phyloP scores from a whole-genome alignment of 768 basidiomycete genomes.

The Peribolospora baueri region DNA sequence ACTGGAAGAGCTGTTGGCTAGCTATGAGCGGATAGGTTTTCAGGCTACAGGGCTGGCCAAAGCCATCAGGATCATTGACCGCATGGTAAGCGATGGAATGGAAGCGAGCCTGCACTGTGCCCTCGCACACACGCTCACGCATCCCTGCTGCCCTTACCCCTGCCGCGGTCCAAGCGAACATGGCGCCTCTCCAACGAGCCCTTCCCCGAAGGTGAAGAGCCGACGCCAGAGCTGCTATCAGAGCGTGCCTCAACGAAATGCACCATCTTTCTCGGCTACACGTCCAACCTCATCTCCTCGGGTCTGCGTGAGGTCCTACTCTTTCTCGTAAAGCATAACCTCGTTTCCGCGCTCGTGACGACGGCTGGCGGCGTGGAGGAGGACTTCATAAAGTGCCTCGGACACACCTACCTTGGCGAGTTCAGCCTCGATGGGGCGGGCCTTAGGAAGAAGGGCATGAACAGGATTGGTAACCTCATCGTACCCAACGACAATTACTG shows the following conservation, averaged over 20 bases:
- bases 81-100: slow-evolving; percentile 40
- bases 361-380: slow-evolving; percentile 97
- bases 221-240: slow-evolving; percentile 33
- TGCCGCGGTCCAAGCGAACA: slow-evolving; percentile 31
- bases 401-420: slow-evolving; percentile 59
- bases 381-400: slow-evolving; percentile 96
- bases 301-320: slow-evolving; percentile 79
- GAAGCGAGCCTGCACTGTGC: background rate
- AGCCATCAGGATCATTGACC: slow-evolving; percentile 73
- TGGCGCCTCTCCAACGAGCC: slow-evolving; percentile 80
- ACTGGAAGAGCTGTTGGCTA: slow-evolving; percentile 42
- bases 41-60: slow-evolving; percentile 81
- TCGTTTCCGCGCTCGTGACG: slow-evolving; percentile 72
- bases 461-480: slow-evolving; percentile 84
- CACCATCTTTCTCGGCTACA: slow-evolving; percentile 87
- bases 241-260: slow-evolving; percentile 48
- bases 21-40: slow-evolving; percentile 81
- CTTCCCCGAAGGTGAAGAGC: slow-evolving; percentile 34
- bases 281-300: slow-evolving; percentile 94
- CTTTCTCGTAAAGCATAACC: slow-evolving; percentile 76
- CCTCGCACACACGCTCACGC: background rate
- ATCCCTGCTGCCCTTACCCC: background rate
- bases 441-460: slow-evolving; percentile 70
- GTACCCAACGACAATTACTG: slow-evolving; percentile 98
- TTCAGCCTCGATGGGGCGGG: slow-evolving; percentile 78